Base-by-base conservation (phyloP, 257 asterid species). In the Lycium barbarum region DNA sequence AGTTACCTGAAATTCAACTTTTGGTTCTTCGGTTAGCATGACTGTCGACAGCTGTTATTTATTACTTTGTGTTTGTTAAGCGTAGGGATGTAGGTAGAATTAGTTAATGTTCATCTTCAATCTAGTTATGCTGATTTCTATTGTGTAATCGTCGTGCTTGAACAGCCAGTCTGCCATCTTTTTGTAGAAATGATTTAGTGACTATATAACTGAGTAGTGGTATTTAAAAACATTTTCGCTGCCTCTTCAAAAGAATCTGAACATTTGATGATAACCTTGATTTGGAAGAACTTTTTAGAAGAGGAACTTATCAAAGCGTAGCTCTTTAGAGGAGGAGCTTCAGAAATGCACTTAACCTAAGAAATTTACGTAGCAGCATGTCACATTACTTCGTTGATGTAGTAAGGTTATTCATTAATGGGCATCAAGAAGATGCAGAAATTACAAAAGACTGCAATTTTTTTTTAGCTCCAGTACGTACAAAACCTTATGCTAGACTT, bases 11-110 rank as follows among this genome's bases (percentile, higher is more conserved):
- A 76, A 76, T 76, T 51, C 82, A 26, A 76, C 82, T 76, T 73
- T 26, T 76, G 82, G 82, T 76, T 76, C 82, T 76, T 51, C 12
- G 14, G 63, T 51, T 76, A 51, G 9, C 47, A 76, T 26, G 47
- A 26, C 36, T 76, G 14, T 3, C 3, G 3, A 51, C 4, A 51
- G 82, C 26, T 13, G 22, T 51, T 51, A 76, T 51, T 14, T 47
- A 26, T 76, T 20, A 51, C 0, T 20, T 3, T 51, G 45, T 11
- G 36, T 51, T 76, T 11, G 45, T 51, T 51, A 49, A 18, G 1
- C 8, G 15, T 74, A 49, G 22, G 63, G 43, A 76, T 51, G 47
- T 22, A 76, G 82, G 47, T 76, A 76, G 82, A 76, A 51, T 0
- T 76, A 5, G 12, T 13, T 26, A 53, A 22, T 12, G 82, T 76